These are phyloP conservation scores for Lactifluus hygrophoroides DNA, from an alignment of 768 basidiomycete genomes.

Conservation along the genomic window DNA sequence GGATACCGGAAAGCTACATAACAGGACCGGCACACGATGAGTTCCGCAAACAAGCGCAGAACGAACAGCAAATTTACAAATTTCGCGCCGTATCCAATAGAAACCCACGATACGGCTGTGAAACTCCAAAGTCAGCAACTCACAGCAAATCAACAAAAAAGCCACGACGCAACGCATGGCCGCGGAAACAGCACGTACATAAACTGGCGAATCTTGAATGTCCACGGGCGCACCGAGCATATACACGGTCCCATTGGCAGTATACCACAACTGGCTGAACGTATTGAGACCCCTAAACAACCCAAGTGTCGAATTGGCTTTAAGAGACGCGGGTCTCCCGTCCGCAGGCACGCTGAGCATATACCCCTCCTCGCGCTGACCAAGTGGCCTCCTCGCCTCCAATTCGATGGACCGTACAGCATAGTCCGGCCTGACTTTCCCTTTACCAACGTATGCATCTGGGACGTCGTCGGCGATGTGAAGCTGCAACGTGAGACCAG, in stretches of 20 bases:
- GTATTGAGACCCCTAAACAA: slow-evolving; percentile 47
- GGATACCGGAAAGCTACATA: background rate
- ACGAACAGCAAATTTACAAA: slow-evolving; percentile 25
- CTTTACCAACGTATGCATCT: no score
- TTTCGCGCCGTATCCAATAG: slow-evolving; percentile 78
- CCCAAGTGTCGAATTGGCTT: slow-evolving; percentile 41
- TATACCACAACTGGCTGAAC: slow-evolving; percentile 47
- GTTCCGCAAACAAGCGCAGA: background rate
- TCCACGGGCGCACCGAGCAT: slow-evolving; percentile 32
- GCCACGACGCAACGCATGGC: background rate
- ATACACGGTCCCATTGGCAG: slow-evolving; percentile 29
- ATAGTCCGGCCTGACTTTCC: background rate
- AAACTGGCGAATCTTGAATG: slow-evolving; percentile 41
- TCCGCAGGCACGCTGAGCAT: slow-evolving; percentile 31
- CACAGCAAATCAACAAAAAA: background rate
- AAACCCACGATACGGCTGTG: slow-evolving; percentile 69
- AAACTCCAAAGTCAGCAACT: background rate
- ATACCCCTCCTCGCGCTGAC: slow-evolving; percentile 38
- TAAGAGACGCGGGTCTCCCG: slow-evolving; percentile 31
- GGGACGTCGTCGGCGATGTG: slow-evolving; percentile 9
- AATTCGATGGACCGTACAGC: slow-evolving; percentile 24
- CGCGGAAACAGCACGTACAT: slow-evolving; percentile 27
- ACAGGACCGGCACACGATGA: background rate
- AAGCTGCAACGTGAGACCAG: slow-evolving; percentile 38
- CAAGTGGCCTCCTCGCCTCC: slow-evolving; percentile 31